Percentiles rank a stretch among this genome's conserved stretches.
Evolutionary conservation across 73 alveolate genomes (phyloP).

Genomic region (Urostyla sp.): DNA sequence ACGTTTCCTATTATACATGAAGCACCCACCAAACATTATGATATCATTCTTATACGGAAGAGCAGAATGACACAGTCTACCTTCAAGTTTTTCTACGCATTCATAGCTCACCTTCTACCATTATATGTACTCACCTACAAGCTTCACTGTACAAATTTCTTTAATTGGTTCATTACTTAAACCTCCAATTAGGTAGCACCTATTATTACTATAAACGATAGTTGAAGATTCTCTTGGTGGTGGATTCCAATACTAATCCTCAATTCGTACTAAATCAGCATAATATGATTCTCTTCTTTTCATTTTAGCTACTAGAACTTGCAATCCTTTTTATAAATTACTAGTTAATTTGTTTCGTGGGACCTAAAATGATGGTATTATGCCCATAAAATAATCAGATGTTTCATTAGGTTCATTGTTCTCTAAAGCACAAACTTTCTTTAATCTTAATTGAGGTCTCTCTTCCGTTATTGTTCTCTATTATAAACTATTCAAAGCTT

Average conservation of each 20-base stretch:
- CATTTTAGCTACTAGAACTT: not conserved
- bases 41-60: constrained; percentile 11
- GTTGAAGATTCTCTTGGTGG: constrained; percentile 58
- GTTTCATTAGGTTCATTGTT: no score
- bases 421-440: no score
- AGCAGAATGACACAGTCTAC: constrained; percentile 22
- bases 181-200: constrained; percentile 38
- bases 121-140: not conserved
- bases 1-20: constrained; percentile 41
- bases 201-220: not conserved
- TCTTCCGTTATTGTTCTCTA: no score
- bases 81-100: constrained; percentile 36
- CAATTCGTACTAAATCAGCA: not conserved
- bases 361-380: no score
- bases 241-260: constrained; percentile 42
- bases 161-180: constrained; percentile 32
- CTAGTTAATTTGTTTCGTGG: no score
- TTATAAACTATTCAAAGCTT: no score
- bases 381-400: no score
- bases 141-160: constrained; percentile 4
- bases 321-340: no score
- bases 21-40: constrained; percentile 48
- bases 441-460: no score
- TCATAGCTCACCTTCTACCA: constrained; percentile 35
- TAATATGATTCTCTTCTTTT: constrained; percentile 16